Conservation (phyloP, 495 filamentous ascomycete genomes). For the Penicillium roqueforti region DNA sequence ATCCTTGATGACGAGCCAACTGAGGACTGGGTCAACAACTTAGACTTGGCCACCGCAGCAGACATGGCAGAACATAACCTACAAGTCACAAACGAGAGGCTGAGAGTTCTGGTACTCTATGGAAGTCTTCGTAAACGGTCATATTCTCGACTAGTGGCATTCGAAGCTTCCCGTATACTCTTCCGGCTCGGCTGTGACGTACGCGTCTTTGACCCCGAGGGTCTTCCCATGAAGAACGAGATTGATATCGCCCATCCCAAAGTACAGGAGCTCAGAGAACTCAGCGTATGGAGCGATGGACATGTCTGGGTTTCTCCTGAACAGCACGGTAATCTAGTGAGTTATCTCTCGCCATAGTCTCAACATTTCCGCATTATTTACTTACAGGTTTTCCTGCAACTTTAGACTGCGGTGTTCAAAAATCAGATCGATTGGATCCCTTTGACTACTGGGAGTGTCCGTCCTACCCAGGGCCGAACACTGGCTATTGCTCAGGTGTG, state of each 20-base stretch:
- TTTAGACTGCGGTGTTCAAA: slow-evolving; percentile 65
- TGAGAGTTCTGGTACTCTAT: slow-evolving; percentile 61
- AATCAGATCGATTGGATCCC: slow-evolving; percentile 78
- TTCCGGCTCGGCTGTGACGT: slow-evolving; percentile 66
- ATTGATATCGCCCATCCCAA: slow-evolving; percentile 54
- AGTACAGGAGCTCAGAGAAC: slow-evolving; percentile 60
- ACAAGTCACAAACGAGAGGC: slow-evolving; percentile 34
- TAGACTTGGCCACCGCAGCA: slow-evolving; percentile 54
- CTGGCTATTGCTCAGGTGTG: slow-evolving; percentile 61
- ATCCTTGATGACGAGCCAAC: slow-evolving; percentile 35
- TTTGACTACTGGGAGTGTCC: slow-evolving; percentile 55
- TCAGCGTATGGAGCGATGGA: slow-evolving; percentile 65
- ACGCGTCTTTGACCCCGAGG: slow-evolving; percentile 57
- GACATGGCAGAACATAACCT: slow-evolving; percentile 50
- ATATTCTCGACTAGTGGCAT: slow-evolving; percentile 58
- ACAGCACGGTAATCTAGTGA: slow-evolving; percentile 65
- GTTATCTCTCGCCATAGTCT: slow-evolving; percentile 4
- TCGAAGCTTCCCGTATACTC: slow-evolving; percentile 59
- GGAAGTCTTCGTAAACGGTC: slow-evolving; percentile 59
- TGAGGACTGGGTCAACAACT: slow-evolving; percentile 51
- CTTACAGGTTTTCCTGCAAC: background rate
- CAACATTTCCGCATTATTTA: background rate
- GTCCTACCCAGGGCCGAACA: slow-evolving; percentile 66
- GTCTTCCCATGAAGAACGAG: slow-evolving; percentile 62
- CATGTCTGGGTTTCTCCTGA: slow-evolving; percentile 68